Conservation (phyloP, 371 early-diverging fungal genomes). For the Blakeslea trispora region DNA sequence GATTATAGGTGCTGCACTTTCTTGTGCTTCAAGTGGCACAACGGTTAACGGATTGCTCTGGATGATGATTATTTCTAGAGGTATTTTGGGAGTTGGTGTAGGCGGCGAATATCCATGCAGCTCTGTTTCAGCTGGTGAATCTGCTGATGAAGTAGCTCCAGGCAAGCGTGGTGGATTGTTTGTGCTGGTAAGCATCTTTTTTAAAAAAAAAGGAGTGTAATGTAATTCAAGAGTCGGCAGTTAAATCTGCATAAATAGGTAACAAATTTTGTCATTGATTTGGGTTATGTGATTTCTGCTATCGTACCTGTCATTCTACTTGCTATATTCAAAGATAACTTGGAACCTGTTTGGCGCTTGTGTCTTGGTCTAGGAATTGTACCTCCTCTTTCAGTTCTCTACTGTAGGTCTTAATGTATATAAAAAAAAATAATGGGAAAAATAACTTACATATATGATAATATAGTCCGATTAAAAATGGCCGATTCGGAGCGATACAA, state of each 20-base stretch:
- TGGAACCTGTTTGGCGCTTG: constrained; percentile 59
- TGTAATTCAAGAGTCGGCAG: neutral
- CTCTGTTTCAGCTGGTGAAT: constrained; percentile 61
- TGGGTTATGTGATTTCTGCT: constrained; percentile 62
- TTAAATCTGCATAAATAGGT: constrained; percentile 24
- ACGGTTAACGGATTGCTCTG: constrained; percentile 51
- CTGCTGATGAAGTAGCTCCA: constrained; percentile 59
- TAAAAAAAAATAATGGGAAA: too few species aligned
- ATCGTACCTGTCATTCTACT: constrained; percentile 57
- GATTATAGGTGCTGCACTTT: constrained; percentile 53
- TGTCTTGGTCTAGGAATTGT: constrained; percentile 58
- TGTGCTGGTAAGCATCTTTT: constrained; percentile 46
- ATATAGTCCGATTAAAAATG: constrained; percentile 58
- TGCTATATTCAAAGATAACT: constrained; percentile 50
- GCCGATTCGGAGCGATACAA: constrained; percentile 54
- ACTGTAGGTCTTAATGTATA: constrained; percentile 37
- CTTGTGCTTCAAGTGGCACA: constrained; percentile 42
- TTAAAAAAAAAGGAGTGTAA: too few species aligned
- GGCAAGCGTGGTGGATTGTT: constrained; percentile 56
- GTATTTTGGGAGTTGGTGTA: constrained; percentile 57
- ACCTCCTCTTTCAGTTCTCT: constrained; percentile 61
- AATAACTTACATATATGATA: neutral
- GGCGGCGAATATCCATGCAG: constrained; percentile 65
- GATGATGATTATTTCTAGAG: constrained; percentile 63
- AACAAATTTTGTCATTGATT: constrained; percentile 58